Evolutionary conservation across 1,284 basidiomycete species (phyloP), one percentile per base, ranked within the genome.

Genomic region (Cryptococcus wingfieldii): DNA sequence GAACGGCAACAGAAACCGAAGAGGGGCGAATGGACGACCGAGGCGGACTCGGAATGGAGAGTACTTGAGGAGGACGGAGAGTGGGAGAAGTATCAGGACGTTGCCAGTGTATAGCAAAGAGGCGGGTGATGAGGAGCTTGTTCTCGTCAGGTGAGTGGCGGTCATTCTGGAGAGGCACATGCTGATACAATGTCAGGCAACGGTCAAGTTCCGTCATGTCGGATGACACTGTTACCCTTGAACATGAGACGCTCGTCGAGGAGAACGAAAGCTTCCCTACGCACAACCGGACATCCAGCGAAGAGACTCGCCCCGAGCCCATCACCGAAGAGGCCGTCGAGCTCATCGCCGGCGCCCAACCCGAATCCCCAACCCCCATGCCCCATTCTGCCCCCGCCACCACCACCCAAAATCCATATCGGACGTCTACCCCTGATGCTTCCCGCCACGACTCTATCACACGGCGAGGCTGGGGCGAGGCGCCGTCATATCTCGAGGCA

Each of bases 41-140:
- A 53, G 51, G 34, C 38, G 58, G n/a, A 49, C 58, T 51, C 47
- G 45, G 8, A 53, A 53, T 31, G 55, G 59, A 13, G 58, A 56
- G 14, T 42, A 53, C 23, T 28, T 70, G 27, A 51, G 67, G 45
- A 43, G 71, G 12, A 70, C 66, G 18, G 69, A 71, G 54, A 70
- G 68, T 56, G 71, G 71, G 2, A 28, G 56, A 34, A 72, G 66
- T 53, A 56, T 74, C 5, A 60, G 64, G 54, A 74, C 70, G 10
- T 49, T 74, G 42, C 71, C 71, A 1, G 61, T 48, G 38, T 74
- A 74, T 59, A 69, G 66, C 39, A 67, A 67, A 45, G 66, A 74
- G 39, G 69, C 70, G 13, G 70, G 71, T 14, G 70, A 72, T 39
- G 66, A 71, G 57, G 71, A 74, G 59, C 34, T 69, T 14, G 65